phyloP scores from a whole-genome alignment of 768 basidiomycete genomes.

The Pluteus cervinus region DNA sequence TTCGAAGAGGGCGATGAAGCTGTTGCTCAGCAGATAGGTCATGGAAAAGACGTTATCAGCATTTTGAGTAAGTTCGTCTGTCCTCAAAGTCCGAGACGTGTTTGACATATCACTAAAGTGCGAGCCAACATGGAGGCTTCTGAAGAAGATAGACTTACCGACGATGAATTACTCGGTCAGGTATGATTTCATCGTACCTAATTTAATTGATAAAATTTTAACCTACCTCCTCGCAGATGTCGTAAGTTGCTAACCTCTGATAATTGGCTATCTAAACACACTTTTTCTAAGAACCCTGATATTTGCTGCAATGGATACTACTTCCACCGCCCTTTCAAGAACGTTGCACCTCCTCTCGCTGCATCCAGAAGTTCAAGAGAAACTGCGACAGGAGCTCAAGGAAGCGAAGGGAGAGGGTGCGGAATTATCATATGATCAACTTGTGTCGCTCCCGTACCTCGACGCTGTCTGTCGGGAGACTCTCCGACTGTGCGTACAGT shows the following conservation, averaged over 20 bases:
- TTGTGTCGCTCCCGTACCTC: conserved; percentile 16
- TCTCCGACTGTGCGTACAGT: conserved; percentile 16
- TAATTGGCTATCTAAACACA: background rate
- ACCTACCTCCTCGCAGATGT: background rate
- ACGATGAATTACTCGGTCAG: conserved; percentile 35
- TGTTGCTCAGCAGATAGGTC: conserved; percentile 23
- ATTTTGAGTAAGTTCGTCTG: conserved; percentile 29
- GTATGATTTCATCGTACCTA: background rate
- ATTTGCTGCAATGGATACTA: conserved; percentile 3
- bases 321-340: background rate
- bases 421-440: conserved; percentile 13
- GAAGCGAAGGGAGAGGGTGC: conserved; percentile 12
- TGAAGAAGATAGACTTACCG: conserved; percentile 23
- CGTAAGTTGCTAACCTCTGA: conserved; percentile 18
- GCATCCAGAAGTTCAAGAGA: conserved; percentile 16
- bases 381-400: conserved; percentile 3
- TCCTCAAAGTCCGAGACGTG: conserved; percentile 1
- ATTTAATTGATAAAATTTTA: background rate
- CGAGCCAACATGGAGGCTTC: conserved; percentile 29
- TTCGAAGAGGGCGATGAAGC: conserved; percentile 27
- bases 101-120: conserved; percentile 18
- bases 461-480: conserved; percentile 20
- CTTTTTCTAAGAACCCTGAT: conserved; percentile 9
- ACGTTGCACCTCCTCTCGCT: conserved; percentile 3
- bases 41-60: conserved; percentile 40